phyloP scores from a whole-genome alignment of 108 stramenopile species.

The Nitzschia sp. region DNA sequence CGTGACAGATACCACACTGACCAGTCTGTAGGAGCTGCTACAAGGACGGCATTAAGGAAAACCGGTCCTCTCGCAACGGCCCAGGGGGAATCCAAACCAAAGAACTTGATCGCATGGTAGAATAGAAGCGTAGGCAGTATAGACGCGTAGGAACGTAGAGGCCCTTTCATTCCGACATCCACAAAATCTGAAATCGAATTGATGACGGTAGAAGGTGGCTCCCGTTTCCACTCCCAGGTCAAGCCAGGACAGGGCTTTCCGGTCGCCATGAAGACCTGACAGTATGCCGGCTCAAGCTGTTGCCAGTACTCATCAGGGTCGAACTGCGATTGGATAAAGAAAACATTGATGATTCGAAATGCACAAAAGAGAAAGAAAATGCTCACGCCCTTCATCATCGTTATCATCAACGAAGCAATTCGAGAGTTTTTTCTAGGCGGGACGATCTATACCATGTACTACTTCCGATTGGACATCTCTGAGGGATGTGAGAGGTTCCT shows the following conservation, averaged over 20 bases:
- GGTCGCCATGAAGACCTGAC: constrained; percentile 44
- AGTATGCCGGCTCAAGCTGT: constrained; percentile 89
- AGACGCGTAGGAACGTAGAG: constrained; percentile 74
- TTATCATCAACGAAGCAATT: no score
- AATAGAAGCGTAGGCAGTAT: constrained; percentile 75
- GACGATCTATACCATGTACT: no score
- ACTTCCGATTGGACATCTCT: no score
- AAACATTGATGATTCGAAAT: constrained; percentile 60
- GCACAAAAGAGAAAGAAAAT: constrained; percentile 26
- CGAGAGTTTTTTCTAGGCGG: no score
- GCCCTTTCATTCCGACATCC: constrained; percentile 46
- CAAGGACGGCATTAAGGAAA: constrained; percentile 66
- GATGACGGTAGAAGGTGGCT: constrained; percentile 23
- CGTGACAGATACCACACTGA: constrained; percentile 57
- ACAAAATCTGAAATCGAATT: constrained; percentile 8
- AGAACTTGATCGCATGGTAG: constrained; percentile 43
- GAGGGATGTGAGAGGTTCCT: no score
- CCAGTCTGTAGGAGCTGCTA: constrained; percentile 78
- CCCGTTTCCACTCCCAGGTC: constrained; percentile 91
- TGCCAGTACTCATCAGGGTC: constrained; percentile 93
- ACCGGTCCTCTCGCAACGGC: constrained; percentile 72
- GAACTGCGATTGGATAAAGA: constrained; percentile 80
- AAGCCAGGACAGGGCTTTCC: constrained; percentile 50
- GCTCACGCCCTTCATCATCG: background rate
- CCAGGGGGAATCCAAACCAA: constrained; percentile 49